Conservation (phyloP, 495 filamentous ascomycete genomes). For the Podospora australis region DNA sequence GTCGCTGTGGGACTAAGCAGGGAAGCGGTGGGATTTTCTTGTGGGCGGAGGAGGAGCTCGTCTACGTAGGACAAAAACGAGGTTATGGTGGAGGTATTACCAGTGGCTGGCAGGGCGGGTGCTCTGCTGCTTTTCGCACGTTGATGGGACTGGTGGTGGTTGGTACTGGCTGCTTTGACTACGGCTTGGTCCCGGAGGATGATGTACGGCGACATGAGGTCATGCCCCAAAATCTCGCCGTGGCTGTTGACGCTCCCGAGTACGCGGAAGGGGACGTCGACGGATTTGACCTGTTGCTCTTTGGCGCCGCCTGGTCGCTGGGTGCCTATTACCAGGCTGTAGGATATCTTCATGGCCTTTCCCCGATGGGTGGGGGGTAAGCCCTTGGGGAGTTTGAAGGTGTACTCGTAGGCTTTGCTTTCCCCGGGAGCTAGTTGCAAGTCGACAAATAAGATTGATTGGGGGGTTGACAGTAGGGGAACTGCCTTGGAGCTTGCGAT, state of each 20-base stretch:
- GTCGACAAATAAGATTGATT: constrained; percentile 94
- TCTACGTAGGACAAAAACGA: constrained; percentile 77
- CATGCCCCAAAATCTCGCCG: constrained; percentile 62
- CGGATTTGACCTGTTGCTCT: constrained; percentile 80
- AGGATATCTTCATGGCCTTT: constrained; percentile 88
- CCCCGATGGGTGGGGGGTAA: constrained; percentile 87
- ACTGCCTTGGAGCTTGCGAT: constrained; percentile 72
- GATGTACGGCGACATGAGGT: constrained; percentile 90
- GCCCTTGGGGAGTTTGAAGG: constrained; percentile 76
- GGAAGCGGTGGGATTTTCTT: constrained; percentile 42
- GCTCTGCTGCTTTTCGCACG: background rate
- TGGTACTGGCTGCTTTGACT: constrained; percentile 44
- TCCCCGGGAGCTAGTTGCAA: constrained; percentile 82
- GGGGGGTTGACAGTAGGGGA: constrained; percentile 87
- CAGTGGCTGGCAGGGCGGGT: background rate
- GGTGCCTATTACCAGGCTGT: constrained; percentile 87
- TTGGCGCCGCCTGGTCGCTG: constrained; percentile 71
- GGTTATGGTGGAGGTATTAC: constrained; percentile 33
- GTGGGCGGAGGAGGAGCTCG: constrained; percentile 61
- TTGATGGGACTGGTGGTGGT: background rate
- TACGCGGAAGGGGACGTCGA: constrained; percentile 92
- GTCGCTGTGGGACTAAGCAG: constrained; percentile 65
- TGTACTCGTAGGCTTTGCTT: constrained; percentile 78
- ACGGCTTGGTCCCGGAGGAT: constrained; percentile 78
- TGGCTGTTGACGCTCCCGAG: constrained; percentile 76